phyloP scores from a whole-genome alignment of 352 stramenopile genomes.

The Pythium chondricola region DNA sequence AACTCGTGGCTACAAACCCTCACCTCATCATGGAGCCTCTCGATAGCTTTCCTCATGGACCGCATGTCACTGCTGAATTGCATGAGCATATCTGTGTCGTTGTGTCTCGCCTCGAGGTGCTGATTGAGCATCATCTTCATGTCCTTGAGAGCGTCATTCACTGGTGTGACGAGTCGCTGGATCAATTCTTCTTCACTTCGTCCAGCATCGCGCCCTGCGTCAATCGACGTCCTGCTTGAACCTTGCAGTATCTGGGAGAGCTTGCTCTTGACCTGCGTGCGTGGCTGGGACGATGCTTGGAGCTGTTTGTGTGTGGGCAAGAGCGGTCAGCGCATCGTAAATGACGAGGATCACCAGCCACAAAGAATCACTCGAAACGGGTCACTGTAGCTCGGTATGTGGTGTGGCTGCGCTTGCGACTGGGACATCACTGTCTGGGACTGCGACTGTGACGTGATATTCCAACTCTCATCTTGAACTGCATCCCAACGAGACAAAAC shows the following conservation, averaged over 20 bases:
- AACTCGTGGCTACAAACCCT: not conserved
- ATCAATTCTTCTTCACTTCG: slow-evolving; percentile 6
- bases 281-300: too few species aligned
- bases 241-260: slow-evolving; percentile 8
- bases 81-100: not conserved
- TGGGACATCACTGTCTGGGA: slow-evolving; percentile 28
- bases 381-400: too few species aligned
- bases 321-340: too few species aligned
- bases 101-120: not conserved
- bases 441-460: slow-evolving; percentile 39
- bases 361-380: too few species aligned
- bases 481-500: too few species aligned
- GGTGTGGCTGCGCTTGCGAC: slow-evolving; percentile 5
- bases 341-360: slow-evolving; percentile 22
- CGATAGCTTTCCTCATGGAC: slow-evolving; percentile 5
- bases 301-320: too few species aligned
- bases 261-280: not conserved
- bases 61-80: not conserved
- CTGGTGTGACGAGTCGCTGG: not conserved
- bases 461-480: slow-evolving; percentile 21
- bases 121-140: slow-evolving; percentile 10
- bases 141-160: slow-evolving; percentile 2
- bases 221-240: too few species aligned
- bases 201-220: too few species aligned
- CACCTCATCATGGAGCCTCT: slow-evolving; percentile 1